These are phyloP conservation scores for Aspergillus campestris DNA, from an alignment of 495 filamentous ascomycete species.

Conservation along the genomic window DNA sequence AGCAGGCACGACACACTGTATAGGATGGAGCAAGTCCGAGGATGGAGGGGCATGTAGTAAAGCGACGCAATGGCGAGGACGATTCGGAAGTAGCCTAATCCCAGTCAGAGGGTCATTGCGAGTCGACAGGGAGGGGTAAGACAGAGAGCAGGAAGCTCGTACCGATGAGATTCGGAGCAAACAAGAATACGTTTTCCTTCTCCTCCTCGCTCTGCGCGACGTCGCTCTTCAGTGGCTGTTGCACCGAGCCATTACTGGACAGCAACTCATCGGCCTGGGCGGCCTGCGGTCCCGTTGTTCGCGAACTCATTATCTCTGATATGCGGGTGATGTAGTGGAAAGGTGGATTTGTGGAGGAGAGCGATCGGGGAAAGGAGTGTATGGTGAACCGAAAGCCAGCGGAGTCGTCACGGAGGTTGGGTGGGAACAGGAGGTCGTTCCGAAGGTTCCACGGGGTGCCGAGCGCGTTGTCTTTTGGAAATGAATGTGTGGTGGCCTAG, in stretches of 20 bases:
- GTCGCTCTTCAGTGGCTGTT: conserved; percentile 21
- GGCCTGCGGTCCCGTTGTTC: conserved; percentile 38
- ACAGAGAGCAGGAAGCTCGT: conserved; percentile 24
- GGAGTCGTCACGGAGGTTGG: too few species aligned
- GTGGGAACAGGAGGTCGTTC: too few species aligned
- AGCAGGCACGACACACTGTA: conserved; percentile 90
- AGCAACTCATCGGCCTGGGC: conserved; percentile 23
- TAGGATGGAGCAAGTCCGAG: conserved; percentile 82
- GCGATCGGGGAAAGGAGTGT: too few species aligned
- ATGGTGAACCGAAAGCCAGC: too few species aligned
- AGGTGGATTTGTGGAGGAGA: too few species aligned
- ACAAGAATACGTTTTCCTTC: conserved; percentile 89
- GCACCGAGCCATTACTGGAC: conserved; percentile 22
- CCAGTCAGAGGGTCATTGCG: conserved; percentile 1
- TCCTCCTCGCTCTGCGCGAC: conserved; percentile 21
- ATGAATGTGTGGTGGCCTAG: too few species aligned
- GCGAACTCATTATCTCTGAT: conserved; percentile 23
- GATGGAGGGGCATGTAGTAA: conserved; percentile 98
- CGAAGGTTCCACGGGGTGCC: too few species aligned
- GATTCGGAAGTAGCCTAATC: conserved; percentile 76
- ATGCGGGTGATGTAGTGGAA: too few species aligned
- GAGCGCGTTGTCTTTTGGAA: too few species aligned
- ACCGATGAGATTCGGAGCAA: conserved; percentile 93
- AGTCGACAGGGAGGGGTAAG: background rate
- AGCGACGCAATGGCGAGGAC: conserved; percentile 84